phyloP scores from a whole-genome alignment of 1,284 basidiomycete species.

The Phellopilus nigrolimitatus region DNA sequence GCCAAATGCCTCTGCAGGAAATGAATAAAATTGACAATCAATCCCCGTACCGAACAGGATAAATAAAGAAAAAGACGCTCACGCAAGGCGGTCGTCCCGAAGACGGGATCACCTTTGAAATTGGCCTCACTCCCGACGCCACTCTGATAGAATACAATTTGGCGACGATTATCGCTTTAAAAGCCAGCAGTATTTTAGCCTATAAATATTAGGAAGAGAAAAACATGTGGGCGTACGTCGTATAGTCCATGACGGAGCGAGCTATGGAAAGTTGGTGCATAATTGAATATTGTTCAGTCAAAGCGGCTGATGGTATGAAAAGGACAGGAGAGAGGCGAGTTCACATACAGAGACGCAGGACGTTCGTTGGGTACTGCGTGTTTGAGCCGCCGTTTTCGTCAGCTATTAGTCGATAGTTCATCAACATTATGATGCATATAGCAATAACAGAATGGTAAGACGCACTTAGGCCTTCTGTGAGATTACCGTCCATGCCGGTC shows the following conservation, averaged over 20 bases:
- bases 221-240: constrained; percentile 2
- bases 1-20: constrained; percentile 21
- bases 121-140: constrained; percentile 27
- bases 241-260: neutral
- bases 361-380: constrained; percentile 8
- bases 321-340: too few species aligned
- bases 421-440: too few species aligned
- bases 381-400: neutral
- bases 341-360: constrained; percentile 11
- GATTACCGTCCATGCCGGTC: constrained; percentile 8
- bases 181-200: neutral
- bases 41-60: too few species aligned
- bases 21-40: neutral
- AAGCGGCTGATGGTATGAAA: too few species aligned
- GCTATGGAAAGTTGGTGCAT: neutral
- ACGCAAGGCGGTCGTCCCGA: constrained; percentile 18
- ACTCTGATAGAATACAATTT: constrained; percentile 27
- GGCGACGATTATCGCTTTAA: constrained; percentile 21
- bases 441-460: neutral
- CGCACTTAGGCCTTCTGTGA: constrained; percentile 2
- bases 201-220: too few species aligned
- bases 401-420: neutral
- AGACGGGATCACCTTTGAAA: constrained; percentile 21
- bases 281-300: too few species aligned
- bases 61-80: neutral